These are phyloP conservation scores for Umbellularia californica DNA, from an alignment of 164 flowering plant species.

Conservation along the genomic window DNA sequence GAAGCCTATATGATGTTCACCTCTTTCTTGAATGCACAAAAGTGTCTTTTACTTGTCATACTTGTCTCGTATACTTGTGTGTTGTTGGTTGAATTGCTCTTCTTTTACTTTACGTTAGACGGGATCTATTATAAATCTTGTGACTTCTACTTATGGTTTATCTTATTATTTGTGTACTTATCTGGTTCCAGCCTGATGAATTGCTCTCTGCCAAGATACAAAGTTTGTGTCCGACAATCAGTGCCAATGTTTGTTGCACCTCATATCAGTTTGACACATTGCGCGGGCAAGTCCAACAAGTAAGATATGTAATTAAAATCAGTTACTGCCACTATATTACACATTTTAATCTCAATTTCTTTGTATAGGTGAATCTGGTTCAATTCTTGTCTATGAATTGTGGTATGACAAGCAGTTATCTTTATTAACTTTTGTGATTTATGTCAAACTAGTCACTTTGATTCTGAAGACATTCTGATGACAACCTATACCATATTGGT, in stretches of 20 bases:
- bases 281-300: constrained; percentile 90
- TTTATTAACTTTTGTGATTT: no score
- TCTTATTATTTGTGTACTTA: background rate
- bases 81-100: background rate
- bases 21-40: background rate
- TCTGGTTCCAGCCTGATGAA: constrained; percentile 72
- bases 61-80: background rate
- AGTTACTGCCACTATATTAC: background rate
- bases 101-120: background rate
- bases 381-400: background rate
- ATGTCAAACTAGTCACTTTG: no score
- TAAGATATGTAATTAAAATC: constrained; percentile 24
- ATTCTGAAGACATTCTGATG: no score
- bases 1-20: background rate
- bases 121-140: background rate
- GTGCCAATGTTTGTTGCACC: constrained; percentile 92
- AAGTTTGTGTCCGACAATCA: constrained; percentile 91
- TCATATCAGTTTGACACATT: constrained; percentile 78
- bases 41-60: background rate
- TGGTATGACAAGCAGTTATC: background rate
- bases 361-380: background rate
- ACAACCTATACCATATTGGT: no score
- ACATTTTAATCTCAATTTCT: background rate
- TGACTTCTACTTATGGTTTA: background rate
- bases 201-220: constrained; percentile 82